A percentile compares a stretch with the other conserved stretches of the same genome.
These are phyloP conservation scores for Sporisorium sorghi DNA, from an alignment of 1,284 basidiomycete genomes.

Conservation along the genomic window DNA sequence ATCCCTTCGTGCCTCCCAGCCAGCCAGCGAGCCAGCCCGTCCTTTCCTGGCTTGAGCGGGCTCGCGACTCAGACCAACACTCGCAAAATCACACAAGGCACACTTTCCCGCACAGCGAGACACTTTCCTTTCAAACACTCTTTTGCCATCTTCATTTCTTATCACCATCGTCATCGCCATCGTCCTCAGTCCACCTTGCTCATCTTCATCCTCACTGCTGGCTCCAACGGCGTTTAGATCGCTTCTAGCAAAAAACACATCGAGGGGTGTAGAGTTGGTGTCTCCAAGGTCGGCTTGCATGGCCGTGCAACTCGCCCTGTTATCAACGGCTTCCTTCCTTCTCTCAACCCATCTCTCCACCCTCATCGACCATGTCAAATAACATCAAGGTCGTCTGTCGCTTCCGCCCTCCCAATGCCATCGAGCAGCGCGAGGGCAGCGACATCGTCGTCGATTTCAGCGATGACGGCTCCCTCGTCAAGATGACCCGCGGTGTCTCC, in stretches of 20 bases:
- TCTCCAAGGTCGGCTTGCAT: neutral
- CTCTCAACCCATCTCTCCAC: neutral
- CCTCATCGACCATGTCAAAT: slow-evolving; percentile 50
- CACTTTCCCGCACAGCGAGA: no score
- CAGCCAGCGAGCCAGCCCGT: no score
- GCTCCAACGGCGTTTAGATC: neutral
- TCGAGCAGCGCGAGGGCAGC: slow-evolving; percentile 87
- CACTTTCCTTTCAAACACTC: neutral
- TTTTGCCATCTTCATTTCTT: neutral
- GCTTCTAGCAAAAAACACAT: neutral
- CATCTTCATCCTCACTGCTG: neutral
- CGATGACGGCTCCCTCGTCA: slow-evolving; percentile 81
- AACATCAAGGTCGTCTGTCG: slow-evolving; percentile 67
- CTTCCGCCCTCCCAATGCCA: slow-evolving; percentile 93
- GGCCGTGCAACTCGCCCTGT: no score
- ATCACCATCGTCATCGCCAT: neutral
- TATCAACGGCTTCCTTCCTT: no score
- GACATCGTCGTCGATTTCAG: slow-evolving; percentile 93
- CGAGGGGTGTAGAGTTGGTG: slow-evolving; percentile 6
- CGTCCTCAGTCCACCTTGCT: neutral
- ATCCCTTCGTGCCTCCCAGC: no score
- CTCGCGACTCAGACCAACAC: no score
- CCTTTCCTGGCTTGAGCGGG: no score
- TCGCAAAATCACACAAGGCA: no score
- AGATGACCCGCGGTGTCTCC: slow-evolving; percentile 70